Evolutionary conservation across 163 green algal genomes (phyloP), one percentile per base, ranked within the genome.

Genomic region (Chlamydomonas reinhardtii): DNA sequence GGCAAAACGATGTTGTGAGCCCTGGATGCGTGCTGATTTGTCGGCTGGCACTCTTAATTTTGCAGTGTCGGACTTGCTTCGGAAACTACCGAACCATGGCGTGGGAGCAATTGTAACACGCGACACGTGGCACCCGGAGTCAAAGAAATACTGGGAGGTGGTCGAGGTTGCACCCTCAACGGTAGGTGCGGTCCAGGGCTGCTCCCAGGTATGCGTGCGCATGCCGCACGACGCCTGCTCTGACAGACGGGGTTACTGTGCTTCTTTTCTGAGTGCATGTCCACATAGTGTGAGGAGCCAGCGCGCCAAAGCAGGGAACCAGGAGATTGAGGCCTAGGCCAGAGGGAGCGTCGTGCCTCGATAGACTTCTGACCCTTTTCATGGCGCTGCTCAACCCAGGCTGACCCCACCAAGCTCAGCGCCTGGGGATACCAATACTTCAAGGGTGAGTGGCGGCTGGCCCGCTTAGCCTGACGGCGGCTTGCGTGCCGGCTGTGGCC

Each of bases 71-170:
- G 76, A 79, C 29, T 15, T 89, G 12, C 35, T 89, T 2, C 76
- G 79, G 4, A 83, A 76, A 35, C 70, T 89, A 15, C 84, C 84
- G 3, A 39, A 82, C 1, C 76, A 89, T 25, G 84, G 84, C 16
- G 84, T 89, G 0, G 84, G 84, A 19, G 39, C 76, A 19, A 77
- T 86, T 73, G 84, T 89, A 43, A 82, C 84, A 29, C 69, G 84
- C 19, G 84, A 89, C 27, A 89, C 84, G 12, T 89, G 84, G 84
- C 84, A 89, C 66, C 84, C 84, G 0, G 34, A 59, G 19, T 31
- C 52, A 11, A 74, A 72, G 0, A 85, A 83, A n/a, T 85, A 73
- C 31, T 89, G 84, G 84, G 59, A 89, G 43, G 43, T 89, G 11
- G 75, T 85, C 15, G 69, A 85, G 69, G 75, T 89, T 16, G 68